A percentile compares a stretch with the other conserved stretches of the same genome.
Evolutionary conservation across 495 filamentous ascomycete species (phyloP).

Genomic region (Schizothecium vesticola): DNA sequence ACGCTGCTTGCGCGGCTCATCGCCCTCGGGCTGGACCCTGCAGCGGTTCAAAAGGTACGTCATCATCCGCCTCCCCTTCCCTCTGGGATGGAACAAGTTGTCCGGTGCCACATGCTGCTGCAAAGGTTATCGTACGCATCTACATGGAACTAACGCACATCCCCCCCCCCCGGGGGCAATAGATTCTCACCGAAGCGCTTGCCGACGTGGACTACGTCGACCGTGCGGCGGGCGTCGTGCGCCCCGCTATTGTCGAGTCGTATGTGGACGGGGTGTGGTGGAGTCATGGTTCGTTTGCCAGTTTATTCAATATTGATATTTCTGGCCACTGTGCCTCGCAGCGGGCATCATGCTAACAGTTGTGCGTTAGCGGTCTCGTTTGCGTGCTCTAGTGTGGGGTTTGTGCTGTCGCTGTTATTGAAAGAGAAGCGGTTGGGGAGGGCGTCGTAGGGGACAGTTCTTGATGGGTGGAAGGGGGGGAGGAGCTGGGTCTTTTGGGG

Average conservation of each 20-base stretch:
- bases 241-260: constrained; percentile 24
- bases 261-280: constrained; percentile 38
- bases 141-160: not conserved
- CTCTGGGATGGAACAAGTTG: not conserved
- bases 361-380: constrained; percentile 20
- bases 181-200: constrained; percentile 35
- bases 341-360: not conserved
- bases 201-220: constrained; percentile 49
- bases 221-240: constrained; percentile 34
- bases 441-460: not conserved
- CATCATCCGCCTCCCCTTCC: too few species aligned
- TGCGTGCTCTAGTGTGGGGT: constrained; percentile 14
- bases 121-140: not conserved
- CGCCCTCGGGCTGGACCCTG: constrained; percentile 19
- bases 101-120: too few species aligned
- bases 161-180: not conserved
- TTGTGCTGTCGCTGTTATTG: constrained; percentile 23
- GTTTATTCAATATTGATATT: not conserved
- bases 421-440: constrained; percentile 13
- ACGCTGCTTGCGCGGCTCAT: constrained; percentile 21
- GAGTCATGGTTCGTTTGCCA: constrained; percentile 27
- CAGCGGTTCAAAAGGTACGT: constrained; percentile 24
- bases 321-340: not conserved
- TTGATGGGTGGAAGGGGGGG: too few species aligned
- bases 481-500: too few species aligned